A percentile compares a stretch with the other conserved stretches of the same genome.
Conservation (phyloP, 169 alveolate species). For the Plasmodium adleri region DNA sequence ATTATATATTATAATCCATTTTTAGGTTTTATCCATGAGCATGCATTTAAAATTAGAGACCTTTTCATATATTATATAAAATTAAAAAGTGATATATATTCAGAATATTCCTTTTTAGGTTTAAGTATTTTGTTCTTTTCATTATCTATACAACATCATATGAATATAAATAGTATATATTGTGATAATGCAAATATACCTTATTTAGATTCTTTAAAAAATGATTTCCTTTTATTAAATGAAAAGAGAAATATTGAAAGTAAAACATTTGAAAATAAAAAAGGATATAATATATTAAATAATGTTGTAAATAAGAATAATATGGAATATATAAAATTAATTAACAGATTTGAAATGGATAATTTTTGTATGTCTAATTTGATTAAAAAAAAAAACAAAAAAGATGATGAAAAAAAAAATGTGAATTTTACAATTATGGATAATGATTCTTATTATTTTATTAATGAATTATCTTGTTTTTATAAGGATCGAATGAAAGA, state of each 20-base stretch:
- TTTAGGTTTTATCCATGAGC: slow-evolving; percentile 29
- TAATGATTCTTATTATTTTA: neutral
- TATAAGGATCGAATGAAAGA: neutral
- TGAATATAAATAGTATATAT: slow-evolving; percentile 24
- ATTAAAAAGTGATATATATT: slow-evolving; percentile 44
- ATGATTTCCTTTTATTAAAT: neutral
- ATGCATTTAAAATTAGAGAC: slow-evolving; percentile 5
- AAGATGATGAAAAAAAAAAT: slow-evolving; percentile 1
- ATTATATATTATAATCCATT: slow-evolving; percentile 59
- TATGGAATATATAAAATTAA: neutral
- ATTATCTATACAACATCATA: slow-evolving; percentile 29
- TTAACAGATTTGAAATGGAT: neutral
- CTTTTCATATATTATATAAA: slow-evolving; percentile 22
- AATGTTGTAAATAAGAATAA: neutral
- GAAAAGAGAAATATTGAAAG: neutral
- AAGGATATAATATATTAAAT: neutral
- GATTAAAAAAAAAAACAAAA: neutral
- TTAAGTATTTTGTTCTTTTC: slow-evolving; percentile 62
- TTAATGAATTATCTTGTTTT: neutral
- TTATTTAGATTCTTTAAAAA: neutral
- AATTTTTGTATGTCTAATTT: neutral
- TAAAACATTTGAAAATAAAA: no score
- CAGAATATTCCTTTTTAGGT: slow-evolving; percentile 53
- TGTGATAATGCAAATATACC: neutral
- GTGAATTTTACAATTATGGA: slow-evolving; percentile 16